Conservation (phyloP, 768 basidiomycete genomes). For the Gymnopilus junonius region DNA sequence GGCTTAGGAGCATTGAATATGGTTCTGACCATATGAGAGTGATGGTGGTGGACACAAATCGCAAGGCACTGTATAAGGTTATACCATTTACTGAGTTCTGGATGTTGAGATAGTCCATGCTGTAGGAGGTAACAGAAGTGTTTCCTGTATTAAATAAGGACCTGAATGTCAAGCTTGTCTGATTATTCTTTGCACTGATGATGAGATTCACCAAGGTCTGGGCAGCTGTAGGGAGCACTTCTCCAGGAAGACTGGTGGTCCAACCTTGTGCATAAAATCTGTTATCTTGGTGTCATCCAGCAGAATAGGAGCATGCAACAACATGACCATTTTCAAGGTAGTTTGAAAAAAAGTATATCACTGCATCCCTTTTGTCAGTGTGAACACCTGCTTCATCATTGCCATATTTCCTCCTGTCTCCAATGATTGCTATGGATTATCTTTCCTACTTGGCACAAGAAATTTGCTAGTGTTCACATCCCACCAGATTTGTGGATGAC, state of each 20-base stretch:
- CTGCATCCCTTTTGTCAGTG: conserved; percentile 18
- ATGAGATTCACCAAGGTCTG: conserved; percentile 8
- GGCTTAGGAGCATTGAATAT: conserved; percentile 13
- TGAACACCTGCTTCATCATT: conserved; percentile 27
- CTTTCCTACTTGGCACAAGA: conserved; percentile 12
- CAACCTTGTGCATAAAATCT: conserved; percentile 16
- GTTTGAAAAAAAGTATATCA: conserved; percentile 27
- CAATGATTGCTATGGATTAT: conserved; percentile 21
- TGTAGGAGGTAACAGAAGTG: conserved; percentile 8
- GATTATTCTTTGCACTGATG: conserved; percentile 9
- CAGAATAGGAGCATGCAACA: not conserved
- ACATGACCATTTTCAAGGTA: conserved; percentile 18
- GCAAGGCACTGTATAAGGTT: not conserved
- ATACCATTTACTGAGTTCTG: not conserved
- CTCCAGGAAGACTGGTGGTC: not conserved
- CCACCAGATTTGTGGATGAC: conserved; percentile 21
- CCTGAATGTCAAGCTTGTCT: conserved; percentile 10
- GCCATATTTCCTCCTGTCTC: conserved; percentile 17
- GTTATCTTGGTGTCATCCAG: conserved; percentile 15
- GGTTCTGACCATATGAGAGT: conserved; percentile 17
- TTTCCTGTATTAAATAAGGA: conserved; percentile 10
- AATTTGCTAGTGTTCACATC: conserved; percentile 10
- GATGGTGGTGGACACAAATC: conserved; percentile 6
- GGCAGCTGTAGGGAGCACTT: not conserved
- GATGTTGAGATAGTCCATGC: conserved; percentile 13